Base-by-base conservation (phyloP, 345 rosid genomes). In the Salix koriyanagi region DNA sequence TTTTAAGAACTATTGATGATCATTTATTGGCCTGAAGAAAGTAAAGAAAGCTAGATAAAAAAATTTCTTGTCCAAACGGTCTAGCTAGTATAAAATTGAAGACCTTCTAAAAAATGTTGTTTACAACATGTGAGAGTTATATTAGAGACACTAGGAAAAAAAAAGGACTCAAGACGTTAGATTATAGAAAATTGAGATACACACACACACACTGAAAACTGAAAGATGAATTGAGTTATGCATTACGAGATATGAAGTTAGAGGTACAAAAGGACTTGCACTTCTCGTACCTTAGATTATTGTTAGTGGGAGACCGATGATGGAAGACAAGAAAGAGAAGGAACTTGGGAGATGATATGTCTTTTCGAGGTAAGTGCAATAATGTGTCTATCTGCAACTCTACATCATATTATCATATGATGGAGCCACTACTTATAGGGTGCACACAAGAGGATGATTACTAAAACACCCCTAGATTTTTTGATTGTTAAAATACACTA, bases 391-490 rank as follows among this genome's bases (percentile, higher is more conserved):
- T n/a, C 69, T 70, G 80, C 69, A 48, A 32, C 60, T 26, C 36
- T 50, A 5, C 39, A 18, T 19, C 65, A 7, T 6, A 9, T 56
- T 5, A 46, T 19, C 65, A 7, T 6, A 9, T 56, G 2, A 46
- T 60, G 73, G 80, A 60, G 13, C 39, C 70, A 6, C 56, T 60
- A n/a, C 71, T 76, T 83, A 80, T 83, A 79, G 48, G 81, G 56
- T 28, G 79, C 83, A 82, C 67, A 81, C 73, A 85, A 60, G 74
- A 76, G 77, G 66, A 75, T 61, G 56, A 25, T 82, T 73, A 82
- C 90, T n/a, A 37, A 65, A 70, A 68, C 71, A 44, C 82, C 93
- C 93, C 78, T 54, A 0, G 0, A 56, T 4, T 32, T 62, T 7
- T 58, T 28, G 4, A 58, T 58, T 10, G 11, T 10, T 39, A 39